phyloP scores from a whole-genome alignment of 139 green algal genomes.

The Coelastrella sp. region DNA sequence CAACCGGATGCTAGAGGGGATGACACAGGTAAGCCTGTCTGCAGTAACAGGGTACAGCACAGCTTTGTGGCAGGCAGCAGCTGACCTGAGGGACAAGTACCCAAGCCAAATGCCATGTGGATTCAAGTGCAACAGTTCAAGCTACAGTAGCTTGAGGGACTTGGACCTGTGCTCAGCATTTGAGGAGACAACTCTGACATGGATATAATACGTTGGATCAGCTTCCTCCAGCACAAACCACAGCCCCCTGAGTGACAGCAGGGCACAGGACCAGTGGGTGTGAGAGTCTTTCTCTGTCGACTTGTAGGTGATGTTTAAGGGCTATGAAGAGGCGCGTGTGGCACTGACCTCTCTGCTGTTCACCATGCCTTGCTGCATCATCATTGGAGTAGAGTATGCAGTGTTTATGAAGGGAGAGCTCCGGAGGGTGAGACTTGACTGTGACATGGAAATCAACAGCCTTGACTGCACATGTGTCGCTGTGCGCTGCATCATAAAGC shows the following conservation, averaged over 20 bases:
- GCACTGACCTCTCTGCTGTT: constrained; percentile 55
- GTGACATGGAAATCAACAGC: not conserved
- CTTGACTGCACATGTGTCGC: not conserved
- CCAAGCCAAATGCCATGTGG: too few relatives aligned
- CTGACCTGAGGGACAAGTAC: too few relatives aligned
- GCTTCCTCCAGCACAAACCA: too few relatives aligned
- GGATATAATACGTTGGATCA: too few relatives aligned
- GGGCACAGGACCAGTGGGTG: too few relatives aligned
- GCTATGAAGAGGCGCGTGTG: constrained; percentile 62
- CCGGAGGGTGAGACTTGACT: not conserved
- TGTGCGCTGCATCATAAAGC: too few relatives aligned
- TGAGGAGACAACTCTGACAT: not conserved
- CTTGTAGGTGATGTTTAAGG: constrained; percentile 45
- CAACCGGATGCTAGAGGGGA: constrained; percentile 65
- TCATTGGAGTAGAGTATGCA: constrained; percentile 56
- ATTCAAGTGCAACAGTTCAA: too few relatives aligned
- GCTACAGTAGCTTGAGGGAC: not conserved
- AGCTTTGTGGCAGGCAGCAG: too few relatives aligned
- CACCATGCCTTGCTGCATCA: constrained; percentile 54
- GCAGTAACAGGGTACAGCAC: not conserved
- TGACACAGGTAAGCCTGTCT: constrained; percentile 52
- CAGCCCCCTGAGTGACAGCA: too few relatives aligned
- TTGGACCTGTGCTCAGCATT: not conserved
- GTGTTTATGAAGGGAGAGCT: constrained; percentile 45
- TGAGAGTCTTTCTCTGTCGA: not conserved